Conservation (phyloP, 192 early-diverging fungal genomes). For the Coemansia sp. region DNA sequence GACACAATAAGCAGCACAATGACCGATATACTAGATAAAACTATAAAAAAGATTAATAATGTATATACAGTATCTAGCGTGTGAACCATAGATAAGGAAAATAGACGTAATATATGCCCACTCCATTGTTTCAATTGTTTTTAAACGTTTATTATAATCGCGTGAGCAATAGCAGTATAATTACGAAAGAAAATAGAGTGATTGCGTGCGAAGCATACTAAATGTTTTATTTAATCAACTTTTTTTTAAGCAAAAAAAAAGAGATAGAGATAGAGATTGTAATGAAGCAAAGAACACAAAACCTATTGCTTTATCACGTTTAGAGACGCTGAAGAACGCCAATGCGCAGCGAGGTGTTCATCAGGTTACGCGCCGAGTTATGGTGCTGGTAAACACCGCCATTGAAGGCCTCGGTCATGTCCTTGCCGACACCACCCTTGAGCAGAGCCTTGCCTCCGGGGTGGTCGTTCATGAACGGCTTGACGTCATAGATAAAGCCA, state of each 20-base stretch:
- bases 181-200: no score
- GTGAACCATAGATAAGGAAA: no score
- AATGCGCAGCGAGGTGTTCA: constrained; percentile 49
- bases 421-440: constrained; percentile 69
- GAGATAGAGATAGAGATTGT: neutral
- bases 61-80: no score
- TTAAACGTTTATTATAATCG: no score
- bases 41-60: neutral
- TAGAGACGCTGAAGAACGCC: constrained; percentile 44
- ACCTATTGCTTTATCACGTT: neutral
- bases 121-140: no score
- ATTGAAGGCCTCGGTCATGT: constrained; percentile 81
- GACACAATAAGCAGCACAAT: no score
- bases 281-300: neutral
- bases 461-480: constrained; percentile 77
- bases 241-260: neutral
- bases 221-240: no score
- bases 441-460: constrained; percentile 79
- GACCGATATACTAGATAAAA: neutral
- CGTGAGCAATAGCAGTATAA: no score
- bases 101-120: no score
- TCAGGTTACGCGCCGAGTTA: constrained; percentile 81
- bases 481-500: constrained; percentile 76
- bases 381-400: constrained; percentile 87
- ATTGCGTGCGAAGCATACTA: no score